Percentiles rank a stretch among this genome's conserved stretches.
Conservation (phyloP, 192 early-diverging fungal species). For the Pecoramyces ruminantium region DNA sequence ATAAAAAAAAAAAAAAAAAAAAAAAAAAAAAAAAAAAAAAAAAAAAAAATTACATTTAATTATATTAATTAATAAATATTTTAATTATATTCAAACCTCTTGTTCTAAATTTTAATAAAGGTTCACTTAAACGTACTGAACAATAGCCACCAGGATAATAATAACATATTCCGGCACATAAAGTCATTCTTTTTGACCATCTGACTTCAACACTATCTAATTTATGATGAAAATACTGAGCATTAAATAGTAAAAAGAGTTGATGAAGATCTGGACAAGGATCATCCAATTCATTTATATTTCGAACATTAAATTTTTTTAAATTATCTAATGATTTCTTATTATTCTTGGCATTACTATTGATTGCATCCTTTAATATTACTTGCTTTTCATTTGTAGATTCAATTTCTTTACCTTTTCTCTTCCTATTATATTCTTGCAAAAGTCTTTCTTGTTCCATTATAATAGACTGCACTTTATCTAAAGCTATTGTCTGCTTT, state of each 20-base stretch:
- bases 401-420: neutral
- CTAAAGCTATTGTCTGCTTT: neutral
- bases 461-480: neutral
- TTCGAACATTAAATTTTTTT: neutral
- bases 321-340: neutral
- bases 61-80: too few relatives aligned
- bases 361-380: neutral
- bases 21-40: too few relatives aligned
- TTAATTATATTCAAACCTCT: neutral
- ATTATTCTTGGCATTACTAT: neutral
- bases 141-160: slow-evolving; percentile 24
- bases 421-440: neutral
- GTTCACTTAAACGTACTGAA: slow-evolving; percentile 35
- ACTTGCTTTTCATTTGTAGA: neutral
- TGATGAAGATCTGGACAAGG: neutral
- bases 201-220: slow-evolving; percentile 33
- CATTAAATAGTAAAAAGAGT: slow-evolving; percentile 6
- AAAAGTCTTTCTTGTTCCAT: neutral
- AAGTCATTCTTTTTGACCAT: slow-evolving; percentile 34
- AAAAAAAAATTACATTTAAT: too few relatives aligned
- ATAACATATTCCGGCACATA: slow-evolving; percentile 40
- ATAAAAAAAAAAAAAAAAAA: too few relatives aligned
- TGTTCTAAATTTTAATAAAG: slow-evolving; percentile 45
- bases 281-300: neutral
- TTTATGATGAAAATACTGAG: slow-evolving; percentile 26